Conservation (phyloP, 371 early-diverging fungal genomes). For the Mucor mucedo region DNA sequence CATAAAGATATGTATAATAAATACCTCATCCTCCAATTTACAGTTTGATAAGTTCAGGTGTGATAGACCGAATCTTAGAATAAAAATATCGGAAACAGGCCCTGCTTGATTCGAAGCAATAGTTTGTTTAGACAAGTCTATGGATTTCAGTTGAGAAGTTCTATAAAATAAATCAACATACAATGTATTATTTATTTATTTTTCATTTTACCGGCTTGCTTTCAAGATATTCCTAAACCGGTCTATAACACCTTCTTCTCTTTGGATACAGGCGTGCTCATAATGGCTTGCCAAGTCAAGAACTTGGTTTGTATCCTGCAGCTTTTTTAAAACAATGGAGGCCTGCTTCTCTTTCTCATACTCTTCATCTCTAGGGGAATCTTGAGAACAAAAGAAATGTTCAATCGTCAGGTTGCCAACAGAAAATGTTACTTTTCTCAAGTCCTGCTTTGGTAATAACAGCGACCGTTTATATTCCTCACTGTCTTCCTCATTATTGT, state of each 20-base stretch:
- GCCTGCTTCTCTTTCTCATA: slow-evolving; percentile 25
- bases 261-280: slow-evolving; percentile 47
- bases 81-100: slow-evolving; percentile 32
- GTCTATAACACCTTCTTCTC: slow-evolving; percentile 41
- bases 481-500: slow-evolving; percentile 9
- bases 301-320: slow-evolving; percentile 8
- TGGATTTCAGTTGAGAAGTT: slow-evolving; percentile 9
- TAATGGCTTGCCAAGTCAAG: slow-evolving; percentile 37
- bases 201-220: slow-evolving; percentile 26
- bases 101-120: slow-evolving; percentile 27
- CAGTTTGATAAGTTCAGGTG: slow-evolving; percentile 39
- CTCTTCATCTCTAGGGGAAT: slow-evolving; percentile 25
- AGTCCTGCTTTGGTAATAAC: slow-evolving; percentile 37
- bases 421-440: slow-evolving; percentile 50
- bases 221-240: slow-evolving; percentile 35
- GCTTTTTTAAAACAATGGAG: not conserved
- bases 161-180: not conserved
- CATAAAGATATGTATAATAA: not conserved
- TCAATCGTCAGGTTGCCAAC: slow-evolving; percentile 41
- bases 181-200: not conserved
- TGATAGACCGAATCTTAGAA: slow-evolving; percentile 35
- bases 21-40: slow-evolving; percentile 45
- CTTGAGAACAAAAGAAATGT: slow-evolving; percentile 30
- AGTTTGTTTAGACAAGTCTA: slow-evolving; percentile 28
- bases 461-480: slow-evolving; percentile 12